Evolutionary conservation across 257 asterid species (phyloP), one percentile per base, ranked within the genome.

Genomic region (Przewalskia tangutica): DNA sequence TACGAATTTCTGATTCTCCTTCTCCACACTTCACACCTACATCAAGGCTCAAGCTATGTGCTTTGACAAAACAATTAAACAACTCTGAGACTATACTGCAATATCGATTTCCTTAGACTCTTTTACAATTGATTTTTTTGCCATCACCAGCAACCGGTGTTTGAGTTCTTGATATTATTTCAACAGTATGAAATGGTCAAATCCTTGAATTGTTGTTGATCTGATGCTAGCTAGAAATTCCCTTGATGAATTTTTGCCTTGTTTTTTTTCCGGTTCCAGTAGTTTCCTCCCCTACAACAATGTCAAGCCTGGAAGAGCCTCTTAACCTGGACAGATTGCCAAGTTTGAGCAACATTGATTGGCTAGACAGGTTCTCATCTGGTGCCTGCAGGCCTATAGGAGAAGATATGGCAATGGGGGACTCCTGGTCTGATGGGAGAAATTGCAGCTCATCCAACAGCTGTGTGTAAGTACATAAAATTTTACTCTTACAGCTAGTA

Each of bases 241-340:
- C 82, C 44, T 64, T 23, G 60, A 50, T 34, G 36, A 67, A 67
- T 68, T 77, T 48, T 16, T 83, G 36, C 77, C 68, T 60, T 92
- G 64, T 46, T 40, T 75, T 62, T 23, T 16, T 23, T 81, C 84
- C 65, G 23, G 86, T 66, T 89, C 20, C 89, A 38, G 86, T 70
- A 65, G 71, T 80, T 86, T 77, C 87, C 80, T 68, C 79, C 54
- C 32, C 82, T 80, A 81, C 81, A 76, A 73, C 84, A 75, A 95
- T 95, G 99, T 95, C 99, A 78, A 94, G 99, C 87, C 87, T 95
- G 92, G 97, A 95, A 91, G 93, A 95, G 89, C 97, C 99, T 66
- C 91, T 95, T 68, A 89, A 95, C 82, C 93, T 94, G 65, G 99
- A 95, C 89, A 95, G 89, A 84, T 84, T 95, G 87, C 97, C 97